Base-by-base conservation (phyloP, 495 filamentous ascomycete species). In the Penicillium ucsense region DNA sequence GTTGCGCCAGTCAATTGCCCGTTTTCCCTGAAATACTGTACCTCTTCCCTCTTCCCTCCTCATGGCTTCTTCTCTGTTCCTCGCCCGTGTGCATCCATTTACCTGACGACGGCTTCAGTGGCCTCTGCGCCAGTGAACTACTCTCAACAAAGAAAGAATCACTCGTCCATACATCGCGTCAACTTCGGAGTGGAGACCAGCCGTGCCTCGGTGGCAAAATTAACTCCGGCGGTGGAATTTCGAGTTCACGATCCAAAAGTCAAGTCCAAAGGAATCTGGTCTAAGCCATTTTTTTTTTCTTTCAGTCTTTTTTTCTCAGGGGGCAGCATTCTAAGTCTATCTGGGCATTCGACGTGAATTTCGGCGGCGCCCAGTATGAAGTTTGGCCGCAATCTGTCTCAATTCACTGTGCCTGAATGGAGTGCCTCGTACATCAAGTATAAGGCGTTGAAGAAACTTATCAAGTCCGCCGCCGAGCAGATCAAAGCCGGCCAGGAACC, bases 371-470 rank as follows among this genome's bases (percentile, higher is more conserved):
- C 20, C 65, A 71, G 43, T 0, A 90, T 91, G 86, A 91, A 91
- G 72, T 91, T 91, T 57, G 85, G 86, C 43, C 80, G 77, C 68
- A 87, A 82, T 71, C 77, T 98, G 43, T 75, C 89, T 8, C 84
- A 91, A 36, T 94, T 95, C 62, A 89, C 95, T 60, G 92, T 97
- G 47, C 92, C 92, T 8, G 92, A 98, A 68, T 98, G 90, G 90
- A 86, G 90, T 47, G 68, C 82, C 33, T 81, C 77, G 11, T 98
- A 98, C 59, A 94, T 98, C 70, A 84, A 94, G 62, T 98, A 98
- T 75, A 97, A 96, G 64, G 79, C 83, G 35, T 69, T 97, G 60
- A 98, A 98, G 71, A 91, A 92, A 73, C 76, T 94, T 38, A 88
- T 97, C 66, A 96, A 94, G 65, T 75, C 82, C 4, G 82, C 80